Conservation (phyloP, 2,329 filamentous ascomycete genomes). For the Cercospora sp. region DNA sequence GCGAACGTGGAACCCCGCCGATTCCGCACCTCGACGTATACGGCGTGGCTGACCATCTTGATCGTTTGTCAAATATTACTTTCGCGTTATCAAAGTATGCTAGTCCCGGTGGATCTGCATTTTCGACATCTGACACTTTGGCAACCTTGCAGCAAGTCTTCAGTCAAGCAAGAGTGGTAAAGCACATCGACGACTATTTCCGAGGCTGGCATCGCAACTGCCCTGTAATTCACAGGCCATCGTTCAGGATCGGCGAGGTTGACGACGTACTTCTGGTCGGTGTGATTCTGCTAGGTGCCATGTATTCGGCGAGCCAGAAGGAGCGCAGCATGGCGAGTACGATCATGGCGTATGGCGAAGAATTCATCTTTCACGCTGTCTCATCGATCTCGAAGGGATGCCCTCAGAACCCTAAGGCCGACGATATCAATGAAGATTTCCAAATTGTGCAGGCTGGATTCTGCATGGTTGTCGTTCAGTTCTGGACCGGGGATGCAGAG, state of each 20-base stretch:
- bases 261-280: constrained; percentile 9
- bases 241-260: constrained; percentile 1
- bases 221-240: constrained; percentile 10
- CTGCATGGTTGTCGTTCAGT: constrained; percentile 14
- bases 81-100: neutral
- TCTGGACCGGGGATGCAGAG: constrained; percentile 12
- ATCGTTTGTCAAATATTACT: neutral
- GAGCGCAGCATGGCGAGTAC: constrained; percentile 13
- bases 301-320: constrained; percentile 17
- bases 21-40: neutral
- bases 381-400: neutral
- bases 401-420: neutral
- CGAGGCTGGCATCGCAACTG: constrained; percentile 17
- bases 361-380: constrained; percentile 10
- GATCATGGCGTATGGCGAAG: constrained; percentile 14
- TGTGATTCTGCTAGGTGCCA: constrained; percentile 14
- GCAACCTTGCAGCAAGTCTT: constrained; percentile 12
- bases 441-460: constrained; percentile 13
- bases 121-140: neutral
- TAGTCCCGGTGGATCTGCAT: neutral
- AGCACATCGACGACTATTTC: constrained; percentile 14
- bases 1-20: neutral
- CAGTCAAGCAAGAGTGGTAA: neutral
- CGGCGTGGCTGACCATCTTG: constrained; percentile 2
- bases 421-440: neutral